These are phyloP conservation scores for Pythium aristosporum DNA, from an alignment of 352 stramenopile species.

Conservation along the genomic window DNA sequence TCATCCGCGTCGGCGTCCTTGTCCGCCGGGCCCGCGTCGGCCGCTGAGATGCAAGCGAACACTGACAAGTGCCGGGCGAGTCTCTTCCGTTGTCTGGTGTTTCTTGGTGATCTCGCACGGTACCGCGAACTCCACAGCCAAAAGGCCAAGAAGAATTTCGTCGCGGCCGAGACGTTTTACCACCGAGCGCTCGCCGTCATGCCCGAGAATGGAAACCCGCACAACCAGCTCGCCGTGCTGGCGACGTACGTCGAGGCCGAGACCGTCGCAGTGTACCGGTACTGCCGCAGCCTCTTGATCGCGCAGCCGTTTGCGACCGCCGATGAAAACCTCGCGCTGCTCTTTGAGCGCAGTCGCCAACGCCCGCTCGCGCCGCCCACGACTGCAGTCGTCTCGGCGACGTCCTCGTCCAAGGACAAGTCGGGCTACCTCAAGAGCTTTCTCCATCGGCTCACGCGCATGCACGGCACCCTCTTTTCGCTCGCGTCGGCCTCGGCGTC, in stretches of 20 bases:
- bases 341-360: slow-evolving; percentile 89
- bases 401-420: slow-evolving; percentile 70
- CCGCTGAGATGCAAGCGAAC: slow-evolving; percentile 22
- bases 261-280: slow-evolving; percentile 89
- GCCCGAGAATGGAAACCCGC: slow-evolving; percentile 80
- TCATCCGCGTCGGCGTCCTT: slow-evolving; percentile 24
- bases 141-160: slow-evolving; percentile 86
- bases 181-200: slow-evolving; percentile 64
- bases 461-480: slow-evolving; percentile 85
- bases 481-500: slow-evolving; percentile 31
- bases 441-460: slow-evolving; percentile 77
- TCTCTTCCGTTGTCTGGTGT: slow-evolving; percentile 81
- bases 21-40: slow-evolving; percentile 21
- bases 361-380: slow-evolving; percentile 46
- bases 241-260: slow-evolving; percentile 88
- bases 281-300: slow-evolving; percentile 86
- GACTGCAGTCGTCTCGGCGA: slow-evolving; percentile 31
- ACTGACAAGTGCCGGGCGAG: slow-evolving; percentile 51
- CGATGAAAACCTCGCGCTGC: slow-evolving; percentile 84
- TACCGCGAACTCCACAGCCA: slow-evolving; percentile 84
- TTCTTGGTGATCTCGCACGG: slow-evolving; percentile 75
- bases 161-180: slow-evolving; percentile 64
- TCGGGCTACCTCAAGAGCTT: slow-evolving; percentile 86
- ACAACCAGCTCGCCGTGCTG: slow-evolving; percentile 85
- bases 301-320: slow-evolving; percentile 84